These are phyloP conservation scores for Kwoniella shandongensis DNA, from an alignment of 768 basidiomycete species.

Conservation along the genomic window DNA sequence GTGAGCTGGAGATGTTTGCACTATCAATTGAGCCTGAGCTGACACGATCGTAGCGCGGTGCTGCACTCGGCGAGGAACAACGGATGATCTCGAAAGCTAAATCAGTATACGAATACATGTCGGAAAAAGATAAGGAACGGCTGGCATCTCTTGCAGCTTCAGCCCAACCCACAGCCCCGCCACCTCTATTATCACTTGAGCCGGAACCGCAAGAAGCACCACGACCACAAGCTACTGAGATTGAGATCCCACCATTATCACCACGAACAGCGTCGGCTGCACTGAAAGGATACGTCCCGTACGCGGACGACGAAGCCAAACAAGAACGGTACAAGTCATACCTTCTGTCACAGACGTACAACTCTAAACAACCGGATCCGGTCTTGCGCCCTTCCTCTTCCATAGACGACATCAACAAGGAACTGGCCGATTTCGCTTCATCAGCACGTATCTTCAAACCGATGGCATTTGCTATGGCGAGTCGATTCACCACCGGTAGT, in stretches of 20 bases:
- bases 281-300: conserved; percentile 84
- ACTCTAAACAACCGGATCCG: conserved; percentile 57
- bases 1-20: conserved; percentile 56
- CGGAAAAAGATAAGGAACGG: conserved; percentile 85
- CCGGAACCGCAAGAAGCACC: conserved; percentile 23
- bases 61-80: conserved; percentile 77
- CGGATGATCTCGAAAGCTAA: conserved; percentile 54
- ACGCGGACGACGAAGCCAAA: conserved; percentile 65
- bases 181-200: conserved; percentile 30
- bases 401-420: conserved; percentile 71
- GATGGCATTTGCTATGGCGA: conserved; percentile 86
- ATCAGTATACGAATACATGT: conserved; percentile 92
- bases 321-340: conserved; percentile 84
- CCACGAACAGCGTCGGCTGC: conserved; percentile 83
- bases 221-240: conserved; percentile 52
- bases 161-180: conserved; percentile 10
- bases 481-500: conserved; percentile 81
- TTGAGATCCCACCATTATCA: conserved; percentile 65
- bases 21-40: not conserved
- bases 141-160: conserved; percentile 56
- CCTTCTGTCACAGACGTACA: conserved; percentile 67
- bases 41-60: conserved; percentile 65
- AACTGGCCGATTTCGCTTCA: conserved; percentile 81
- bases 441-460: conserved; percentile 89
- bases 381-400: conserved; percentile 62